Evolutionary conservation across 768 basidiomycete species (phyloP), one percentile per base, ranked within the genome.

Genomic region (Kwoniella sp.): DNA sequence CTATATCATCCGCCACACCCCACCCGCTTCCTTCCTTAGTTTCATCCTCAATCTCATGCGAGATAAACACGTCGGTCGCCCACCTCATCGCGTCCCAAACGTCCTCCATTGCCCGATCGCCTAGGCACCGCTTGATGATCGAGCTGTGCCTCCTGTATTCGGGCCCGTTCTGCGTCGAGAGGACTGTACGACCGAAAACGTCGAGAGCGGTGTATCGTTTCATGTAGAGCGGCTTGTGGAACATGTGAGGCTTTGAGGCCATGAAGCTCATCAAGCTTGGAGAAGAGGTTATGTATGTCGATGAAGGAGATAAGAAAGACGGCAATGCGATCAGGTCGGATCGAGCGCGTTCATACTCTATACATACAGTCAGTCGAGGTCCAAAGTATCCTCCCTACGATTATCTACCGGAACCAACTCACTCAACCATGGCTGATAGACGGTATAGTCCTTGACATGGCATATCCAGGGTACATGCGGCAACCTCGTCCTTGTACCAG

Each of bases 371-470:
- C n/a, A n/a, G n/a, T 13, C 34, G 13, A 13, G 34, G 13, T 37
- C 34, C 34, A 13, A 5, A 37, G 5, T 37, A 37, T 7, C 7
- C 34, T 13, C 5, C 34, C 5, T 7, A 7, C 20, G 47, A 50
- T 28, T 57, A n/a, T 12, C 7, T 23, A 17, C 23, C 31, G 47
- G 29, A 25, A 8, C 1, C n/a, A n/a, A 67, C 73, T 58, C 45
- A 72, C 73, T 74, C 22, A 65, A 54, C 66, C 67, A 74, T 2
- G 73, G 73, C 4, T 74, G 53, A 28, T 69, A 48, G 1, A 74
- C 34, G 7, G 70, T 74, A 29, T 55, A 68, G 2, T 61, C 37
- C 12, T 61, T 63, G 31, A 56, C 56, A 29, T 70, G 73, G 41
- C 57, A 55, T n/a, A 74, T 30, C 59, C 69, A 67, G 3, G 73